Conservation (phyloP, 1,284 basidiomycete genomes). For the Singerocomus inundabilis region DNA sequence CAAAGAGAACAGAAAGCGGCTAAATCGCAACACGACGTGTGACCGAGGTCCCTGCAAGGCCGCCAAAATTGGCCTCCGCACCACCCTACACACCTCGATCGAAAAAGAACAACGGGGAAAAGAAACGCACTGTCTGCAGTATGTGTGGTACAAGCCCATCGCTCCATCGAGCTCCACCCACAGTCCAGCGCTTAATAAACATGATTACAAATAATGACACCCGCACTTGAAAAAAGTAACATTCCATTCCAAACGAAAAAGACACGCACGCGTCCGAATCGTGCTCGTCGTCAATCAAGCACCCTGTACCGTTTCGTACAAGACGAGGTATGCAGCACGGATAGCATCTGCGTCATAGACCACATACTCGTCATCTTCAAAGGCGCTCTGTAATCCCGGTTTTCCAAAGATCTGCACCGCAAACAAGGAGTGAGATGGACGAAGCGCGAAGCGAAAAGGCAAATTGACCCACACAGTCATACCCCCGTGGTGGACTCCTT, state of each 20-base stretch:
- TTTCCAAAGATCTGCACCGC: conserved; percentile 16
- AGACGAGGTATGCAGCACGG: conserved; percentile 27
- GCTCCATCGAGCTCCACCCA: too few species aligned
- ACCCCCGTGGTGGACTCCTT: conserved; percentile 16
- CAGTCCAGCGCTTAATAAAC: too few species aligned
- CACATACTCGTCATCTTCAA: conserved; percentile 26
- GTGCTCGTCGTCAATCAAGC: not conserved
- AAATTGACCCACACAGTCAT: conserved; percentile 22
- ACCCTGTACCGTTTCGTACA: conserved; percentile 14
- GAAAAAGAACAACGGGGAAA: not conserved
- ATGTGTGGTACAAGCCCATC: not conserved
- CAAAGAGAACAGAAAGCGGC: not conserved
- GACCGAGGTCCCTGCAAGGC: not conserved
- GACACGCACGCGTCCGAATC: not conserved
- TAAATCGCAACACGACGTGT: not conserved
- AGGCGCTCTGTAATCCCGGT: conserved; percentile 12
- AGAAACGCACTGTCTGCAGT: not conserved
- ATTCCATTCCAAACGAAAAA: not conserved
- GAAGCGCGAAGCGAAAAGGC: too few species aligned
- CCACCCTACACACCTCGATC: not conserved
- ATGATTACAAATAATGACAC: not conserved
- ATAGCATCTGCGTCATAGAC: conserved; percentile 27
- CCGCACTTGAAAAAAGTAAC: not conserved
- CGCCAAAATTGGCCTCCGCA: not conserved
- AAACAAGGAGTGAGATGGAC: not conserved